These are phyloP conservation scores for Ligustrum vulgare DNA, from an alignment of 257 asterid genomes.

Conservation along the genomic window DNA sequence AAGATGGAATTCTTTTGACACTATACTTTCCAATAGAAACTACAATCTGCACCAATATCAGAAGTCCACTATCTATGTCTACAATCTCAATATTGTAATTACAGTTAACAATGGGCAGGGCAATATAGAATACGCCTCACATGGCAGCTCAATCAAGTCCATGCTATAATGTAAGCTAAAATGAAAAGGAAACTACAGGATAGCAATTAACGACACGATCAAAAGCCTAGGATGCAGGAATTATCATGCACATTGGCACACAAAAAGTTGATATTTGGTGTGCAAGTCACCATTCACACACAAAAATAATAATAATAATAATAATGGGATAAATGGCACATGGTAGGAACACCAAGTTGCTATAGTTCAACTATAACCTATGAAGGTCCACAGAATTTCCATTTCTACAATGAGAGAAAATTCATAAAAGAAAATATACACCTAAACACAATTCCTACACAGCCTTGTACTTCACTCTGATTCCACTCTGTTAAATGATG, in stretches of 20 bases:
- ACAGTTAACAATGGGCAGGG: not conserved
- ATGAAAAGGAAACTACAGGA: not conserved
- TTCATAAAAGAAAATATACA: no score
- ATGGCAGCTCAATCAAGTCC: not conserved
- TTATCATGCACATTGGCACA: not conserved
- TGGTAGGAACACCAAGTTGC: not conserved
- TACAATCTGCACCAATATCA: no score
- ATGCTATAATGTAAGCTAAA: not conserved
- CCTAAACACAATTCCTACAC: no score
- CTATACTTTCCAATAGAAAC: no score
- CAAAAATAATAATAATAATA: no score
- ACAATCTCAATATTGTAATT: no score
- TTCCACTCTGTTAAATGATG: no score
- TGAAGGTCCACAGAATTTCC: not conserved
- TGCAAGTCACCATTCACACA: not conserved
- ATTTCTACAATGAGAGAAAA: no score
- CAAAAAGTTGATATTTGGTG: not conserved
- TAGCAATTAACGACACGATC: not conserved
- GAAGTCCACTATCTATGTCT: no score
- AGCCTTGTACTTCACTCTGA: no score
- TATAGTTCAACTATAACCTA: no score
- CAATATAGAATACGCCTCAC: not conserved
- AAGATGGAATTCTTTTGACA: no score
- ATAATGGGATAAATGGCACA: not conserved
- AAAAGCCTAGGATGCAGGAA: not conserved